Evolutionary conservation across 257 asterid species (phyloP), one percentile per base, ranked within the genome.

Genomic region (Solanum bukasovii): DNA sequence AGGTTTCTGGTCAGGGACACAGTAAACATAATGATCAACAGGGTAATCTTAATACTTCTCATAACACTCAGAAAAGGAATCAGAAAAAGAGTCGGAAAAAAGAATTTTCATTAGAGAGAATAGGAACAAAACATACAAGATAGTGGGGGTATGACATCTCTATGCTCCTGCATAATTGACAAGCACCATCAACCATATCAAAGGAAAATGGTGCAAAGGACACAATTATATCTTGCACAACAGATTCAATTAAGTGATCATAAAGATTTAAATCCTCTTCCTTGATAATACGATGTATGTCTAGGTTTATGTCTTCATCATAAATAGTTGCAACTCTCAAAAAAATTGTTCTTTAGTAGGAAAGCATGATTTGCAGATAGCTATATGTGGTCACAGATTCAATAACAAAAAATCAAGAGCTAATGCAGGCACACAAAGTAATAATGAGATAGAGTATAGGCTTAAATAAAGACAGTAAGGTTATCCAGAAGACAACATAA

Each of bases 111-210:
- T 29, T 2, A 29, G 2, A 2, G 2, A 29, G 29, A 29, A 29
- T 2, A 29, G 31, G 31, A 29, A 29, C 2, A 2, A 2, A 29
- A 2, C 31, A 29, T 29, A 2, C 2, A 2, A 29, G 2, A 2
- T 2, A 29, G 29, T 29, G 29, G 33, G 33, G 33, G 89, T 42
- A 83, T 83, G 65, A 81, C 90, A 88, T 93, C 92, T 25, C 90
- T 78, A 83, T 90, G 93, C 89, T 90, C 93, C 99, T 96, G 95
- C 92, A 92, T 67, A 84, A 90, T 9, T 75, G 18, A 87, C 91
- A 84, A 78, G 12, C 35, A n/a, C n/a, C n/a, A 77, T 38, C 31
- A 38, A 75, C 33, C 83, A 75, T 75, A 88, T 72, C 38, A 87
- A 87, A 37, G 25, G 46, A 83, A 68, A 35, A 16, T 13, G 42